Base-by-base conservation (phyloP, 495 filamentous ascomycete species). In the Trichoderma erinaceum region DNA sequence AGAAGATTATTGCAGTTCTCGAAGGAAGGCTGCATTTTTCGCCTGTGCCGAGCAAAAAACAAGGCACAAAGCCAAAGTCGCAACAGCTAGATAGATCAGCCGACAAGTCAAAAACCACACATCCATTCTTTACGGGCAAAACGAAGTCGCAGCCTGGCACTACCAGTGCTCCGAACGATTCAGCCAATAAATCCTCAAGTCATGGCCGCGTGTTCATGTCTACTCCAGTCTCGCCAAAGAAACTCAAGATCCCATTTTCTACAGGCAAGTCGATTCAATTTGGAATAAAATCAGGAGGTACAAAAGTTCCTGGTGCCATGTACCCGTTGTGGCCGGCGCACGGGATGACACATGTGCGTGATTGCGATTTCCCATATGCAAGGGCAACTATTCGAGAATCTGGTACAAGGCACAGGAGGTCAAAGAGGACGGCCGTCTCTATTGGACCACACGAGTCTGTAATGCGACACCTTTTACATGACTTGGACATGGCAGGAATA, bases 111-210 rank as follows among this genome's bases (percentile, higher is more conserved):
- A 48, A 66, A 35, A 25, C 50, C 63, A 89, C 90, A 0, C 93
- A 96, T 78, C 93, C 93, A 0, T 96, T 97, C 73, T 97, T 97
- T 73, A 66, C 82, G 6, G 82, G 80, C 7, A 85, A 84, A 68
- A 66, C 3, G 29, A 70, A 13, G 43, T 44, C 10, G 16, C 21
- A 29, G 69, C 70, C 15, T 25, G 68, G 72, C 44, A 68, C 74
- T 48, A 68, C 74, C 58, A 64, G 66, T 41, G 23, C 66, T 21
- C 48, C 68, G 48, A 70, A 68, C 43, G 25, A 66, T 41, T 46
- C 64, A 63, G 56, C 70, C 35, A 74, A 71, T 63, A 71, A 69
- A 13, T 25, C 41, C 6, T 29, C 43, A n/a, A 43, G 13, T 25
- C n/a, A 66, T 13, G 12, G 27, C n/a, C 76, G 75, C 32, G 71